Evolutionary conservation across 164 flowering plant genomes (phyloP), one percentile per base, ranked within the genome.

Genomic region (Buxus sempervirens): DNA sequence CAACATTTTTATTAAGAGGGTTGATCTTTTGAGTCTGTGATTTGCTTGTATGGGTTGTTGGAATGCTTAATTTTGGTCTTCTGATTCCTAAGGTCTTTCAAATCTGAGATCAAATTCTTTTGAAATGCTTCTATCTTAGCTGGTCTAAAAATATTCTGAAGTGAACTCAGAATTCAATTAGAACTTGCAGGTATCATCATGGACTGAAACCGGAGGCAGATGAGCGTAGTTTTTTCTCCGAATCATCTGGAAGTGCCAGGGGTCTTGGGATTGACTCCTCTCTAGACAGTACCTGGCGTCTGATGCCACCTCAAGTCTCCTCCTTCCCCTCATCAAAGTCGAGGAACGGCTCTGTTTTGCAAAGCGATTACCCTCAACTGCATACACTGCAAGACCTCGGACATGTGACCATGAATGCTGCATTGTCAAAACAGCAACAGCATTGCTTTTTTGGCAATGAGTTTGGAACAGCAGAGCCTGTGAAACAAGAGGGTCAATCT

Each of bases 191-290:
- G 89, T 87, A 82, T 73, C 66, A 79, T 41, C 88, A 82, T 64
- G 89, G 90, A 62, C 72, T 78, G 55, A 83, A 80, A 69, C 63
- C 83, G 23, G 88, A 85, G 48, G 77, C 59, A 23, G 90, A 86
- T 20, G 90, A 81, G 79, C 86, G 81, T 63, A 84, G 83, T 70
- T 87, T 87, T 80, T 86, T 88, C 62, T 75, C 90, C 7, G 92
- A 83, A 69, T 81, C 90, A 63, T 82, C 94, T 9, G 97, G 85
- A 57, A 82, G 82, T 79, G 66, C 70, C 58, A 77, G 86, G 74
- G 75, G 72, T 55, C 76, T 84, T 27, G 86, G 82, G 64, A 78
- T 85, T 72, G 86, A 81, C 45, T 68, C 83, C 25, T 79, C 77
- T 38, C 23, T 78, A n/a, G 88, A 84, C 51, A 82, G 70, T 72